Conservation (phyloP, 75 land plant species). For the Adiantum capillusveneris region DNA sequence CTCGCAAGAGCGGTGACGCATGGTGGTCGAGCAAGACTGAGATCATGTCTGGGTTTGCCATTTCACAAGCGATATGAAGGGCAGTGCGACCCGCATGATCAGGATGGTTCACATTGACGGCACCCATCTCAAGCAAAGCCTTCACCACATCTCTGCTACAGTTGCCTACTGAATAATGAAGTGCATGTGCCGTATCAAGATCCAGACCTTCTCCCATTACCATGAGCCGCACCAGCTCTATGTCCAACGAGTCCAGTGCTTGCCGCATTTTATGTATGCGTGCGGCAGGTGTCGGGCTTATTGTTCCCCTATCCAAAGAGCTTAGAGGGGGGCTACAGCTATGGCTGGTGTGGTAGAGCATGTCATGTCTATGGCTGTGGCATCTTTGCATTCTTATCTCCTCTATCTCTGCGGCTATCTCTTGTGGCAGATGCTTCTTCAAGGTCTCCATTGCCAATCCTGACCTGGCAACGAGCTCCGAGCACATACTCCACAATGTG, state of each 20-base stretch:
- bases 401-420: constrained; percentile 71
- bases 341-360: too few relatives aligned
- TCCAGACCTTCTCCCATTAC: constrained; percentile 97
- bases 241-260: constrained; percentile 94
- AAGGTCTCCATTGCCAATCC: constrained; percentile 72
- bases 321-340: too few relatives aligned
- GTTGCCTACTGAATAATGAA: constrained; percentile 82
- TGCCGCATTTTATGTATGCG: constrained; percentile 51
- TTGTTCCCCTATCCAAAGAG: too few relatives aligned
- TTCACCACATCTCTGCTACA: constrained; percentile 94
- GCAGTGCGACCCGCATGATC: constrained; percentile 75
- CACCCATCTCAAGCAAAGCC: constrained; percentile 83
- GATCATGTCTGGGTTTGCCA: constrained; percentile 88
- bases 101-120: constrained; percentile 77
- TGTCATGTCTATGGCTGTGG: too few relatives aligned
- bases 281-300: too few relatives aligned
- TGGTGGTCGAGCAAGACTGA: constrained; percentile 92
- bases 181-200: constrained; percentile 76
- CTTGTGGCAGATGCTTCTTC: constrained; percentile 76
- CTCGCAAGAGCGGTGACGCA: constrained; percentile 74
- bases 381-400: constrained; percentile 41
- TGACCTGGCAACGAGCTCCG: constrained; percentile 81
- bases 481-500: constrained; percentile 79
- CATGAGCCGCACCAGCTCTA: constrained; percentile 95
- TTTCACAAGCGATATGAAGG: constrained; percentile 75